A percentile compares a stretch with the other conserved stretches of the same genome.
Evolutionary conservation across 768 basidiomycete species (phyloP).

Genomic region (Kwoniella bestiolae): DNA sequence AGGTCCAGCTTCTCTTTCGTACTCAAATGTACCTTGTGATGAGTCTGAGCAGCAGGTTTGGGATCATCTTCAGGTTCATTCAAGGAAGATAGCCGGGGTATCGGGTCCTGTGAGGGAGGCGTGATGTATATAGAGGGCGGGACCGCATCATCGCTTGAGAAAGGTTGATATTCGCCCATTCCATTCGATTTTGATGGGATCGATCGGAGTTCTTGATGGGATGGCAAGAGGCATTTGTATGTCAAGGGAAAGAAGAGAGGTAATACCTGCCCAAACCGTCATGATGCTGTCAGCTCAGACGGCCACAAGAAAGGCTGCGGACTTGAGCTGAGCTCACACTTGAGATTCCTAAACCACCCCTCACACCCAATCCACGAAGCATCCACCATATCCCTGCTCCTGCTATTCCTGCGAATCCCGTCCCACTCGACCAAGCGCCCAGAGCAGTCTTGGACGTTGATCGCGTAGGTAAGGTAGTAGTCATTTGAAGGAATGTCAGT

Average conservation of each 20-base stretch:
- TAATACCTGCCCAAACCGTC: slow-evolving; percentile 66
- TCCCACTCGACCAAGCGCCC: slow-evolving; percentile 92
- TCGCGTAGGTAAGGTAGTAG: slow-evolving; percentile 57
- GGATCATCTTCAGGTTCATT: background rate
- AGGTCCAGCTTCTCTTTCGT: slow-evolving; percentile 77
- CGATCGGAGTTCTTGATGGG: slow-evolving; percentile 60
- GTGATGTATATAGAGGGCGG: slow-evolving; percentile 21
- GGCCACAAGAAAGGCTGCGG: too few species aligned
- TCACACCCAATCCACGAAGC: slow-evolving; percentile 80
- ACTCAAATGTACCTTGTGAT: slow-evolving; percentile 57
- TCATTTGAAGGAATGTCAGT: slow-evolving; percentile 91
- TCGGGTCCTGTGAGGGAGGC: slow-evolving; percentile 11
- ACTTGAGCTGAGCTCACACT: slow-evolving; percentile 37
- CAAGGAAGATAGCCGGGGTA: background rate
- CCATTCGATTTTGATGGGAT: background rate
- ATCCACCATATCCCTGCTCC: slow-evolving; percentile 97
- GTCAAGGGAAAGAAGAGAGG: slow-evolving; percentile 78
- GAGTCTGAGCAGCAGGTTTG: background rate
- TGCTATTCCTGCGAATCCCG: slow-evolving; percentile 89
- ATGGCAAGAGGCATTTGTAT: slow-evolving; percentile 78
- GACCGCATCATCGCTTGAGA: slow-evolving; percentile 48
- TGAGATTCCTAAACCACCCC: slow-evolving; percentile 72
- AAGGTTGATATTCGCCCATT: slow-evolving; percentile 29
- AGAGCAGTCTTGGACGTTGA: slow-evolving; percentile 69
- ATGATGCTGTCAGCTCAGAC: too few species aligned